phyloP scores from a whole-genome alignment of 2,329 filamentous ascomycete species.

The Atkinsonella texensis region DNA sequence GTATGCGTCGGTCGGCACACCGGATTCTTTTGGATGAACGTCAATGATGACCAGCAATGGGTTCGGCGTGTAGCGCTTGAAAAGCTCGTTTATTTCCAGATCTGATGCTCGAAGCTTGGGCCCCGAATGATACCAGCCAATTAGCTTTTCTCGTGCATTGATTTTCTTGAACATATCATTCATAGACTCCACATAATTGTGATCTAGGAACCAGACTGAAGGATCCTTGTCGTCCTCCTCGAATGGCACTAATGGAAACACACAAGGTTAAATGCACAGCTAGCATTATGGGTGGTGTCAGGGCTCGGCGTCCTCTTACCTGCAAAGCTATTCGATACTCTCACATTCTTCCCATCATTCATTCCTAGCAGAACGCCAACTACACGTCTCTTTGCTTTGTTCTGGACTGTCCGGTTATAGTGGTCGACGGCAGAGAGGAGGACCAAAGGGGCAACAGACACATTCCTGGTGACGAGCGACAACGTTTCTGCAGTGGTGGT shows the following conservation, averaged over 20 bases:
- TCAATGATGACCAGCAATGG: conserved; percentile 96
- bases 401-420: conserved; percentile 84
- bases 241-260: conserved; percentile 61
- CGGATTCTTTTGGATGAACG: conserved; percentile 94
- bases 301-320: conserved; percentile 38
- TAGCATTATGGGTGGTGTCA: no score
- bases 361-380: conserved; percentile 91
- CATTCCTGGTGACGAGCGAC: conserved; percentile 84
- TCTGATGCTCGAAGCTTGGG: conserved; percentile 94
- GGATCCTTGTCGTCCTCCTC: conserved; percentile 98
- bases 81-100: conserved; percentile 97
- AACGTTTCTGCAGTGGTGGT: conserved; percentile 94
- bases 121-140: conserved; percentile 98
- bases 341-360: conserved; percentile 90
- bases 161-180: conserved; percentile 99
- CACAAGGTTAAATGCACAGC: conserved; percentile 3
- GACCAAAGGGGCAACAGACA: conserved; percentile 94
- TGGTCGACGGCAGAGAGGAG: conserved; percentile 97
- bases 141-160: conserved; percentile 95
- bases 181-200: conserved; percentile 99
- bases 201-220: conserved; percentile 97
- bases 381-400: conserved; percentile 75
- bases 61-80: conserved; percentile 97
- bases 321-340: conserved; percentile 98
- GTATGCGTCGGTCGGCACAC: conserved; percentile 95